Conservation (phyloP, 2,329 filamentous ascomycete species). For the Penicillium occitanis region DNA sequence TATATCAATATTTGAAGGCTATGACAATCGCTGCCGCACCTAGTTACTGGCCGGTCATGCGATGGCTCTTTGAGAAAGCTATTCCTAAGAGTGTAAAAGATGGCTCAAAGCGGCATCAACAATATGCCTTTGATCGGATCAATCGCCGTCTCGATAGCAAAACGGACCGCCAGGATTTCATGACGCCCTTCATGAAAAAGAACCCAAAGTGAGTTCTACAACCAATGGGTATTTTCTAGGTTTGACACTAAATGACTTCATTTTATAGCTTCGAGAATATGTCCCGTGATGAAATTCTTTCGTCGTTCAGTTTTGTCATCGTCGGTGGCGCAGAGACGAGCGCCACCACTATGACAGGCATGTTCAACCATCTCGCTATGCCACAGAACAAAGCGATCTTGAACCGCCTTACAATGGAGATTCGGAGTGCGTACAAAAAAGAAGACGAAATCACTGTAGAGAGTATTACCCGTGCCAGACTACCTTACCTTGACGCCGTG, state of each 20-base stretch:
- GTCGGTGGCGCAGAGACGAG: neutral
- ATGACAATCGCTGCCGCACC: conserved; percentile 5
- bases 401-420: neutral
- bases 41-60: neutral
- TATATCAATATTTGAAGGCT: conserved; percentile 22
- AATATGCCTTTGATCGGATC: conserved; percentile 1
- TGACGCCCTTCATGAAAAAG: conserved; percentile 4
- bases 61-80: neutral
- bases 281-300: conserved; percentile 1
- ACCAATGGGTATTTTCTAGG: too few relatives aligned
- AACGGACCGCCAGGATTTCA: neutral
- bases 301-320: conserved; percentile 4
- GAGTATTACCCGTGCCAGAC: neutral
- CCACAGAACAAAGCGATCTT: neutral
- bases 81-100: neutral
- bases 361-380: neutral
- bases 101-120: neutral
- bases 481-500: neutral
- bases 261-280: conserved; percentile 1
- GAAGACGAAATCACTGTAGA: neutral
- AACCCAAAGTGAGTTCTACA: neutral
- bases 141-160: conserved; percentile 6
- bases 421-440: neutral
- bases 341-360: neutral
- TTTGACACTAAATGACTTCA: neutral